Percentiles rank a stretch among this genome's conserved stretches.
phyloP scores from a whole-genome alignment of 2,329 filamentous ascomycete genomes.

The Alternaria tenuissima region DNA sequence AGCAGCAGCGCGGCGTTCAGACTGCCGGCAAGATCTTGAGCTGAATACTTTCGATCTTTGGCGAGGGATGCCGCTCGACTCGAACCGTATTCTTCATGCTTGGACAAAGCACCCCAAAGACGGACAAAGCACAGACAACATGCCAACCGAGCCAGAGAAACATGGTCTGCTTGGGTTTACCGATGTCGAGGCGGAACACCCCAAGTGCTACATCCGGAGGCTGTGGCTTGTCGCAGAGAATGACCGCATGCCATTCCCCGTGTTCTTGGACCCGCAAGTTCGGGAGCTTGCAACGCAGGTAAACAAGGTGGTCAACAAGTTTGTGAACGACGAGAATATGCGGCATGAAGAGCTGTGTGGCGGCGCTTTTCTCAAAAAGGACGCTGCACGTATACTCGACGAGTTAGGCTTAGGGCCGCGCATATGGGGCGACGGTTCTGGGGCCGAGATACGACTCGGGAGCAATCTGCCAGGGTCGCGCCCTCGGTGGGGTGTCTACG shows the following conservation, averaged over 20 bases:
- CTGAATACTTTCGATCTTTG: no score
- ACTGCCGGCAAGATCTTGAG: neutral
- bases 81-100: no score
- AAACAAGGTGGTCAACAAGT: neutral
- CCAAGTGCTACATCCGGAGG: neutral
- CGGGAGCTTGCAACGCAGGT: neutral
- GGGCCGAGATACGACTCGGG: no score
- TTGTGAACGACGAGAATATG: slow-evolving; percentile 3
- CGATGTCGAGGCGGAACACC: neutral
- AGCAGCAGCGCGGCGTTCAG: neutral
- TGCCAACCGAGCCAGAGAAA: neutral
- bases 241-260: neutral
- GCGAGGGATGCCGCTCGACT: no score
- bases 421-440: slow-evolving; percentile 1
- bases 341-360: neutral
- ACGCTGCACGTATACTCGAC: slow-evolving; percentile 1
- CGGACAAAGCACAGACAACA: no score
- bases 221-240: neutral
- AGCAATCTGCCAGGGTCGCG: no score
- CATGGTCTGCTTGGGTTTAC: neutral
- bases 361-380: slow-evolving; percentile 2
- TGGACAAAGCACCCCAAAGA: no score
- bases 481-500: no score
- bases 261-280: neutral
- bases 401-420: neutral